Percentiles rank a stretch among this genome's conserved stretches.
Evolutionary conservation across 129 eudicot genomes (phyloP).

Genomic region (Logfia minima): DNA sequence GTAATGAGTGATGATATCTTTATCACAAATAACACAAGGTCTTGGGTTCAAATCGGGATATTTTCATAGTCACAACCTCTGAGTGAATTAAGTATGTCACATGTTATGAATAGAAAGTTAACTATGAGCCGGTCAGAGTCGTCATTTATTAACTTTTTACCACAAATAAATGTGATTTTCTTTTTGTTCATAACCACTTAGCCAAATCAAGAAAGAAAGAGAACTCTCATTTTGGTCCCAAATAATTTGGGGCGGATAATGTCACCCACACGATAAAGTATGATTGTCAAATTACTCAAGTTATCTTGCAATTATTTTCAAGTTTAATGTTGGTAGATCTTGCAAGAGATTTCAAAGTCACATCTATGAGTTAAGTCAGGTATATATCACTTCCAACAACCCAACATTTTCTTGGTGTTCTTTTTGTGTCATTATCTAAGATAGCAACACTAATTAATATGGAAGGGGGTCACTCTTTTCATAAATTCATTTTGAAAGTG

Average conservation of each 20-base stretch:
- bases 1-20: too few species aligned
- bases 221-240: conserved; percentile 17
- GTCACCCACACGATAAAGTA: conserved; percentile 11
- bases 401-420: conserved; percentile 24
- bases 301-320: neutral
- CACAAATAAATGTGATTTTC: too few species aligned
- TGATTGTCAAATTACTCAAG: conserved; percentile 8
- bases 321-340: neutral
- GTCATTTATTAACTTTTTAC: too few species aligned
- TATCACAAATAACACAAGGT: too few species aligned
- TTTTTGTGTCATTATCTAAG: conserved; percentile 30
- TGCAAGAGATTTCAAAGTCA: conserved; percentile 1
- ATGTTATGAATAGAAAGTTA: too few species aligned
- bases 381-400: conserved; percentile 10
- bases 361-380: conserved; percentile 25
- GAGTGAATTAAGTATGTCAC: too few species aligned
- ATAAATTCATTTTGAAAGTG: conserved; percentile 21
- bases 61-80: too few species aligned
- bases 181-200: neutral
- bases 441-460: conserved; percentile 18
- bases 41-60: too few species aligned
- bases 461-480: conserved; percentile 13
- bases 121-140: too few species aligned
- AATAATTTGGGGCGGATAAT: conserved; percentile 8
- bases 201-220: conserved; percentile 18